A percentile compares a stretch with the other conserved stretches of the same genome.
Evolutionary conservation across 495 filamentous ascomycete species (phyloP).

Genomic region (Friedmanniomyces endolithicus): DNA sequence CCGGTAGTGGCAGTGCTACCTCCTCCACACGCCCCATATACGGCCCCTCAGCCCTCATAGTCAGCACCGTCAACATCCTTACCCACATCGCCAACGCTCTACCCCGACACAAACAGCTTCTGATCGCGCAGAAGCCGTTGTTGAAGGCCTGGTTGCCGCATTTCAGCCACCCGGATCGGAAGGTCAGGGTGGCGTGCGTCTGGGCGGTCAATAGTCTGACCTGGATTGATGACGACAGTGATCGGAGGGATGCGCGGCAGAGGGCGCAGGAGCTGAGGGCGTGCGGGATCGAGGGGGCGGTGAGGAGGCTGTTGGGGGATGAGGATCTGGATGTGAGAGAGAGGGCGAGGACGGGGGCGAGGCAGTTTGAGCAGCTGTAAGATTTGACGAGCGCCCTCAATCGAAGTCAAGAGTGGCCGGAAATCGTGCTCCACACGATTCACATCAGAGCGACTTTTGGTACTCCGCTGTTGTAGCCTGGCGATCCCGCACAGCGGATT

Average conservation of each 20-base stretch:
- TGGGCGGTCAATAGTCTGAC: conserved; percentile 76
- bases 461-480: no score
- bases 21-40: conserved; percentile 3
- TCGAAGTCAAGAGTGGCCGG: no score
- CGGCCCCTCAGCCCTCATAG: conserved; percentile 50
- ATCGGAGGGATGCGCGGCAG: conserved; percentile 46
- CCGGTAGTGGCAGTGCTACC: not conserved
- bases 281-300: conserved; percentile 57
- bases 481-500: no score
- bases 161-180: conserved; percentile 54
- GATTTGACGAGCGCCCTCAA: not conserved
- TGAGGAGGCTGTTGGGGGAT: conserved; percentile 52
- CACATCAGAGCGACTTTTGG: no score
- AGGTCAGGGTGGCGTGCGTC: conserved; percentile 61
- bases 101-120: conserved; percentile 61
- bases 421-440: no score
- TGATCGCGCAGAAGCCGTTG: conserved; percentile 51
- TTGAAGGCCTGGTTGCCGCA: conserved; percentile 40
- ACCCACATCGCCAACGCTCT: conserved; percentile 74
- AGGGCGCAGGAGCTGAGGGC: conserved; percentile 55
- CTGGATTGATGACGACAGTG: conserved; percentile 60
- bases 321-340: conserved; percentile 72
- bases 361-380: conserved; percentile 40
- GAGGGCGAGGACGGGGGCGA: conserved; percentile 63
- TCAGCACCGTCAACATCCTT: conserved; percentile 60